Evolutionary conservation across 2,329 filamentous ascomycete genomes (phyloP), one percentile per base, ranked within the genome.

Genomic region (Podosphaera xanthii): DNA sequence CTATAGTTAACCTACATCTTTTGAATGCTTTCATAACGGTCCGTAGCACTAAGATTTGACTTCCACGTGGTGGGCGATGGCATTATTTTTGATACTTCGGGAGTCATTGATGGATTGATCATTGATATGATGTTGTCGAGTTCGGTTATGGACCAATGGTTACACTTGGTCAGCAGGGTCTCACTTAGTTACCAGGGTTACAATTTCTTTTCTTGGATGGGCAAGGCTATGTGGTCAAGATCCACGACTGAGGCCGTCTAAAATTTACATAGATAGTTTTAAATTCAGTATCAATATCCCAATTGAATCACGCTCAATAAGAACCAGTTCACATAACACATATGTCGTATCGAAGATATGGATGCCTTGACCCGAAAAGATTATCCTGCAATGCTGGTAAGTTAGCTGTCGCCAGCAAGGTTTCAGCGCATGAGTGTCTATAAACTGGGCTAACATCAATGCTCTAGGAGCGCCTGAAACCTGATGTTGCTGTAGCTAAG

Each of bases 371-470:
- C 86, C 70, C 82, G 89, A 73, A 78, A 86, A 72, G 91, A 96
- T 73, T 97, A 97, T 77, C 89, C 91, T 71, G 84, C 83, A 66
- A 84, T 97, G 80, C 83, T 95, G 83, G 91, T 96, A 77, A 77
- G 85, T 73, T 61, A 60, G 62, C 64, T 62, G 40, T 46, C 55
- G 57, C 60, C 12, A 59, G 31, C n/a, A 12, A 44, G n/a, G 10
- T 10, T 12, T 44, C 40, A 44, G 10, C n/a, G n/a, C 40, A 14
- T 44, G 40, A 44, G 40, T 12, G n/a, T 44, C 40, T 3, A 6
- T 7, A 44, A 54, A 42, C 42, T 59, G 68, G 59, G 59, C 60
- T 65, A 49, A 64, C 59, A 48, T 59, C 35, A 58, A 42, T 44
- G 8, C 8, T 62, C 55, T 66, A 97, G 91, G 83, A 84, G 65